Evolutionary conservation across 2,329 filamentous ascomycete species (phyloP), one percentile per base, ranked within the genome.

Genomic region (Colletotrichum tabaci): DNA sequence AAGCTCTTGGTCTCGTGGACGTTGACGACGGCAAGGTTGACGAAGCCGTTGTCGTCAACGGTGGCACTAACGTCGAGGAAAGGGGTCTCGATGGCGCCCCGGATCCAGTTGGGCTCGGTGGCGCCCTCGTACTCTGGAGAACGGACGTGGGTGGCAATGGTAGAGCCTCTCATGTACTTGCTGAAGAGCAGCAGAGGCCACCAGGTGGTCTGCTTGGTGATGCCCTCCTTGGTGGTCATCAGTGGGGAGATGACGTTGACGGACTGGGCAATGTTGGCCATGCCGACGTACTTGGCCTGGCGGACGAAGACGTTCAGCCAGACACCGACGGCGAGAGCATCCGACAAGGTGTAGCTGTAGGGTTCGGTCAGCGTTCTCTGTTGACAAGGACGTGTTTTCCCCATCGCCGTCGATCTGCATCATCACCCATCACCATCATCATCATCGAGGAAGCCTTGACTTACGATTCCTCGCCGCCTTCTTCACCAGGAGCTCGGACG

Each of bases 211-310:
- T 95, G 93, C 83, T 91, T 91, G 60, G 90, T 79, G 57, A 94
- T 81, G 0, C 92, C 92, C 0, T 85, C 81, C 64, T 85, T 83
- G 2, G 85, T 91, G 1, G 93, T 95, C 91, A 94, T 93, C 13
- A 95, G 84, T 1, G 93, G 93, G 1, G 89, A 90, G 76, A 95
- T 94, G 69, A 95, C 93, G 78, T 95, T 95, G 74, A 95, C 91
- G 61, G 86, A 90, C 81, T 95, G 93, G 1, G 93, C 93, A 67
- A 95, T 92, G 78, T 92, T 94, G 46, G 92, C 92, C 92, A 95
- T 95, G 76, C 91, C 92, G 47, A 95, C 81, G 80, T 92, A 86
- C 76, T 87, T 87, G 75, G 90, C 88, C 82, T 95, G 92, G 1
- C 93, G 89, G 49, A 95, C 83, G 75, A 95, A 94, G 26, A 93